Base-by-base conservation (phyloP, 2,329 filamentous ascomycete genomes). In the Cytospora piceicola region DNA sequence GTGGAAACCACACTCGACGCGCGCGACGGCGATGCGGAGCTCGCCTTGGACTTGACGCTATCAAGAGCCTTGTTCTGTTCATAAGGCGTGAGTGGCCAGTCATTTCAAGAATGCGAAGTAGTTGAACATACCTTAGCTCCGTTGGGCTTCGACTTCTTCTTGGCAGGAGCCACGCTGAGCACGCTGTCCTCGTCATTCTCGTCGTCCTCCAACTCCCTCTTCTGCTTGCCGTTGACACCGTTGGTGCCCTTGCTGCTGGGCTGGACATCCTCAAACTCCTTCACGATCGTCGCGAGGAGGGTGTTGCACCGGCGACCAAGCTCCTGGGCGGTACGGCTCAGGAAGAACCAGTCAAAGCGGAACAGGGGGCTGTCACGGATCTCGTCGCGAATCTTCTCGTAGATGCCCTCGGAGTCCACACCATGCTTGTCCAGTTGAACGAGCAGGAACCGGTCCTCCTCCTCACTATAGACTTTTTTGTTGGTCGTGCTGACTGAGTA, bases 401-500 rank as follows among this genome's bases (percentile, higher is more conserved):
- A 96, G 69, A 99, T 85, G 39, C 88, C 88, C 72, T 98, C 94
- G 1, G 91, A 90, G 75, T 99, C 96, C 42, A 99, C 89, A 8
- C 96, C 95, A 72, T 93, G 91, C 77, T 90, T 92, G 79, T 99
- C 93, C 7, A 99, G 84, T 79, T 97, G 90, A 58, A 99, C 94
- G 39, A 99, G 84, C 61, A 99, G 79, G 79, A 99, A 99, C 4
- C 95, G 88, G 75, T 99, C 95, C 77, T 99, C 95, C 75, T 99
- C 95, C 76, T 99, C 96, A 0, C 94, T 98, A 76, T 99, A 99
- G 0, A 99, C 94, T 81, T 99, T 99, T 82, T 99, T 99, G 86
- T 99, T 99, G 12, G 96, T 99, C 2, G 95, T 99, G 8, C 93
- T 97, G 32, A 99, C 95, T 0, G 94, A 97, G 79, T 99, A 99